These are phyloP conservation scores for Metschnikowia orientalis DNA, from an alignment of 805 yeast genomes.

Conservation along the genomic window DNA sequence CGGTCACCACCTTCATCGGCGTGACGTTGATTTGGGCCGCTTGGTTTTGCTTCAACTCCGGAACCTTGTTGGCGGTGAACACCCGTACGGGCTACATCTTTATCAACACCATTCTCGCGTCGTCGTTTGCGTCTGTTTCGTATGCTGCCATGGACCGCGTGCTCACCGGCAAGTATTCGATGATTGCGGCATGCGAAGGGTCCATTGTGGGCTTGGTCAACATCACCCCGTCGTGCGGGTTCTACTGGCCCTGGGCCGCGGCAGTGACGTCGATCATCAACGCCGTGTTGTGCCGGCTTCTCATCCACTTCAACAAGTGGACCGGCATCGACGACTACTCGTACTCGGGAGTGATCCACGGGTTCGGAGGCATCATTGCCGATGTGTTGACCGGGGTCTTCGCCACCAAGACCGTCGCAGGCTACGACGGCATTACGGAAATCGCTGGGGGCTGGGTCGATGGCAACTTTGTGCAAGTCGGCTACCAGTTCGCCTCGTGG, in stretches of 20 bases:
- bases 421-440: conserved; percentile 40
- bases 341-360: conserved; percentile 44
- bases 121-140: conserved; percentile 43
- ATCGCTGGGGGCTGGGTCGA: conserved; percentile 46
- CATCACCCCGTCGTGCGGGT: conserved; percentile 46
- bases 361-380: conserved; percentile 46
- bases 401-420: conserved; percentile 41
- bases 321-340: conserved; percentile 44
- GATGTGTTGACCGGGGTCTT: conserved; percentile 42
- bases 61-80: conserved; percentile 39
- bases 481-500: conserved; percentile 45
- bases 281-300: conserved; percentile 34
- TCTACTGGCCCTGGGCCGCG: conserved; percentile 45
- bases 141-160: conserved; percentile 42
- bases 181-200: conserved; percentile 44
- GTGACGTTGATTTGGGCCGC: conserved; percentile 45
- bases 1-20: conserved; percentile 38
- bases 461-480: conserved; percentile 43
- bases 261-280: conserved; percentile 39
- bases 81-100: conserved; percentile 43
- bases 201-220: conserved; percentile 44
- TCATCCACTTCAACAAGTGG: conserved; percentile 35
- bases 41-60: conserved; percentile 49
- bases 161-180: conserved; percentile 37
- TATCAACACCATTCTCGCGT: conserved; percentile 49